Evolutionary conservation across 2,329 filamentous ascomycete genomes (phyloP).

Genomic region (Fusarium pilosicola): DNA sequence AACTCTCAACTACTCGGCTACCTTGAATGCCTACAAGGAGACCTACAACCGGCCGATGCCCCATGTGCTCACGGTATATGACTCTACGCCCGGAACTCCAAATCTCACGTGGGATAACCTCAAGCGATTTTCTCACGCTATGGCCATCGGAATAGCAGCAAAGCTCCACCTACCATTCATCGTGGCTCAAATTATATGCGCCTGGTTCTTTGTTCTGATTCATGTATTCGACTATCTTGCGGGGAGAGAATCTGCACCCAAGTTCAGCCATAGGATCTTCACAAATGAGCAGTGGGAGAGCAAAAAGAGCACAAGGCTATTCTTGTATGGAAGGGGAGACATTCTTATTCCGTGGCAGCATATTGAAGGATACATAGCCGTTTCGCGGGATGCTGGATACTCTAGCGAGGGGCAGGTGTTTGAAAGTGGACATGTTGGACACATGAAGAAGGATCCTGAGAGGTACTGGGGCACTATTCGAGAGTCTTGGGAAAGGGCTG

Average conservation of each 20-base stretch:
- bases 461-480: background rate
- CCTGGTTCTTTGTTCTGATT: background rate
- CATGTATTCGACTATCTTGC: background rate
- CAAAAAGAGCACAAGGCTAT: background rate
- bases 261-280: slow-evolving; percentile 1
- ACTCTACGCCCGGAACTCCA: background rate
- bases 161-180: background rate
- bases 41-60: background rate
- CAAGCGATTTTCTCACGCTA: slow-evolving; percentile 5
- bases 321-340: slow-evolving; percentile 2
- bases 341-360: background rate
- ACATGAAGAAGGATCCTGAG: background rate
- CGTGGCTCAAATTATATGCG: background rate
- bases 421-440: slow-evolving; percentile 4
- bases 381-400: fast-evolving
- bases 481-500: background rate
- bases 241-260: background rate
- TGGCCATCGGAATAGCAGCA: background rate
- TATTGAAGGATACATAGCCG: background rate
- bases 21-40: slow-evolving; percentile 5
- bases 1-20: background rate
- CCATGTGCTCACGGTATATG: background rate
- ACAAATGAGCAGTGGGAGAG: slow-evolving; percentile 2
- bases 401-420: background rate
- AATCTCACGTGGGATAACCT: background rate